Evolutionary conservation across 306 rosid genomes (phyloP), one percentile per base, ranked within the genome.

Genomic region (Cucurbita pepo): DNA sequence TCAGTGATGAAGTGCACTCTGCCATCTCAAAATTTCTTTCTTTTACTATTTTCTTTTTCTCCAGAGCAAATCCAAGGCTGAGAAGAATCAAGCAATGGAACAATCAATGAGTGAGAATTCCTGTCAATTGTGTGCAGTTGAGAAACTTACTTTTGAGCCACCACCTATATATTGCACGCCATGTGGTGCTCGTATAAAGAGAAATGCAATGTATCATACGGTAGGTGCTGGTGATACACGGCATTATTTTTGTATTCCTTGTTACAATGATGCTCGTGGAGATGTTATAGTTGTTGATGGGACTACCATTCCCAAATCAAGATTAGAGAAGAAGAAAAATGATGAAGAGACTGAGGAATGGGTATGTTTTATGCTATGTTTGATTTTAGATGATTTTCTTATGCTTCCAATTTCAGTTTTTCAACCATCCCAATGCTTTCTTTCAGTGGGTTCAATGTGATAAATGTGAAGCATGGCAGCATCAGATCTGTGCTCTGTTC

Each of bases 391-490:
- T 22, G 45, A 34, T 50, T 56, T 81, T 85, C 72, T 84, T 66
- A 75, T 80, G 74, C 70, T 56, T 78, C 75, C 66, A 63, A 50
- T 65, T 75, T 71, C 71, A 56, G 52, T 36, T 12, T 38, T 37
- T 60, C 40, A 57, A 69, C 58, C 30, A 30, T 30, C 41, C 8
- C 6, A 12, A 34, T 84, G 37, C 69, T 72, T 45, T 15, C 69
- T 48, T 84, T 80, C 87, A 94, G 99, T 95, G 97, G 97, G 99
- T 95, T 81, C 99, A 91, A 85, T 95, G 99, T 84, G 99, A 95
- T 83, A 95, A 91, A 82, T 95, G 99, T 71, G 97, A 95, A 85
- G 99, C 97, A 51, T 95, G 99, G 97, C 99, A 95, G 60, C 99
- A 95, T 81, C 99, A 95, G 83, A 89, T 95, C 71, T 95, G 99